phyloP scores from a whole-genome alignment of 2,329 filamentous ascomycete genomes.

The Cladosporium halotolerans region DNA sequence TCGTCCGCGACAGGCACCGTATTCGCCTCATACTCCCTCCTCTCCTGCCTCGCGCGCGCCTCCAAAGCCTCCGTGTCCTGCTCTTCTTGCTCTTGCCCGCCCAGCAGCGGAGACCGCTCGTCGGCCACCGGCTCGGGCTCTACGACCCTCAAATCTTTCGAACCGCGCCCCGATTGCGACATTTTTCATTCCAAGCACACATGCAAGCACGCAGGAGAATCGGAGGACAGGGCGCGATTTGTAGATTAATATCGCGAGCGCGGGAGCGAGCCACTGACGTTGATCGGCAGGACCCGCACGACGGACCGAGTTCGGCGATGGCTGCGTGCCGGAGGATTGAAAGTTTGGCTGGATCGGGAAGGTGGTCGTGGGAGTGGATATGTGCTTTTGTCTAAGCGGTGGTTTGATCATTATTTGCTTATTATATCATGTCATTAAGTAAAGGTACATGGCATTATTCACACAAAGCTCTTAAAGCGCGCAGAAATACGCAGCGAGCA shows the following conservation, averaged over 20 bases:
- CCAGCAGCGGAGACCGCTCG: constrained; percentile 20
- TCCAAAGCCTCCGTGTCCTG: constrained; percentile 19
- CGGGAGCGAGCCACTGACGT: background rate
- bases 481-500: background rate
- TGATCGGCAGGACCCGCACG: background rate
- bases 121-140: constrained; percentile 13
- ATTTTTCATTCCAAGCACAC: background rate
- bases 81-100: constrained; percentile 6
- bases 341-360: background rate
- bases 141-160: constrained; percentile 8
- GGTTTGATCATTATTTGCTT: background rate
- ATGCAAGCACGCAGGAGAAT: background rate
- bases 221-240: background rate
- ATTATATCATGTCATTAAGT: background rate
- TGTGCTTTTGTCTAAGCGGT: background rate
- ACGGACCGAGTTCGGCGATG: constrained; percentile 5
- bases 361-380: background rate
- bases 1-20: constrained; percentile 34
- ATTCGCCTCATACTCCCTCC: constrained; percentile 26
- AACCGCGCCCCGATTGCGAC: background rate
- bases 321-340: background rate
- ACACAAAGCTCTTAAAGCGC: background rate
- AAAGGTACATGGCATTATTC: background rate
- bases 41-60: constrained; percentile 28
- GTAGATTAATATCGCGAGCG: background rate